Percentiles rank a stretch among this genome's conserved stretches.
Conservation (phyloP, 2,329 filamentous ascomycete genomes). For the Juglanconis sp. region DNA sequence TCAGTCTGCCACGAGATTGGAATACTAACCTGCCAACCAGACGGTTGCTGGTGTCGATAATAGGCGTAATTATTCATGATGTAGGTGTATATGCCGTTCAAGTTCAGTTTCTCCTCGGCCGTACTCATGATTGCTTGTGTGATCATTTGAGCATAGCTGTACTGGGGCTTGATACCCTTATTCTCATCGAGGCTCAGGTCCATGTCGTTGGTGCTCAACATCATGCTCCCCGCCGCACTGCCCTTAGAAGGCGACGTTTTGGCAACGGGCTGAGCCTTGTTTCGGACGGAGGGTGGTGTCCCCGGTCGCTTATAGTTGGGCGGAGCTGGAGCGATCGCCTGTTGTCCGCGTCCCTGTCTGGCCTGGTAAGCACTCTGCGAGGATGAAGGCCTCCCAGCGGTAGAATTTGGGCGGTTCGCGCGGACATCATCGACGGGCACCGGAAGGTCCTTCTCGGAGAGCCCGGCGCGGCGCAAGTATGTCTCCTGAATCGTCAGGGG, state of each 20-base stretch:
- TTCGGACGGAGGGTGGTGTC: constrained; percentile 52
- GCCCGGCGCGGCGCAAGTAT: constrained; percentile 67
- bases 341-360: constrained; percentile 32
- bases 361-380: constrained; percentile 22
- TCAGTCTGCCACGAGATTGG: background rate
- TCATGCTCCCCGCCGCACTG: constrained; percentile 35
- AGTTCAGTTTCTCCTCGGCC: constrained; percentile 80
- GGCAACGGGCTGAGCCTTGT: constrained; percentile 28
- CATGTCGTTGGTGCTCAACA: constrained; percentile 55
- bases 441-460: constrained; percentile 33
- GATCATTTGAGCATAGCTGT: constrained; percentile 95
- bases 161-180: constrained; percentile 90
- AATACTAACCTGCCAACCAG: constrained; percentile 80
- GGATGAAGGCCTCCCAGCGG: constrained; percentile 25
- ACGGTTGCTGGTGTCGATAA: constrained; percentile 73
- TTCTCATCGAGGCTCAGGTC: constrained; percentile 81
- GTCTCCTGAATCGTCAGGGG: constrained; percentile 65
- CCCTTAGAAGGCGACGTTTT: constrained; percentile 37
- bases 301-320: constrained; percentile 58
- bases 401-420: constrained; percentile 5
- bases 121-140: constrained; percentile 91
- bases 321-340: constrained; percentile 57
- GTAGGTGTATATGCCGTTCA: constrained; percentile 90
- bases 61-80: constrained; percentile 92
- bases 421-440: constrained; percentile 12